Conservation (phyloP, 257 asterid species). For the Nicotiana obtusifolia region DNA sequence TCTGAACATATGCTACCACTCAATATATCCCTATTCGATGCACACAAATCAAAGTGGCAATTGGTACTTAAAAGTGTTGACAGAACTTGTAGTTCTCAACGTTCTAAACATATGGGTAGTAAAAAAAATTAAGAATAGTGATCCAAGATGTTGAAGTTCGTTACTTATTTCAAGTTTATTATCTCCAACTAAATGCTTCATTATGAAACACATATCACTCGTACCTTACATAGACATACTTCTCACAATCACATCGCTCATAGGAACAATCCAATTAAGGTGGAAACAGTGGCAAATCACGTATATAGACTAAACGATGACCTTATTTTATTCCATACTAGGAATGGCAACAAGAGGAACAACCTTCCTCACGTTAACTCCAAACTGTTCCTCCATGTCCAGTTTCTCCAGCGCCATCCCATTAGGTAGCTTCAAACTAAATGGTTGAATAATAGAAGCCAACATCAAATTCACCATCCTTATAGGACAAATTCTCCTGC, state of each 20-base stretch:
- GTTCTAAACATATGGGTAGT: not conserved
- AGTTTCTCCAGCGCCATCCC: not conserved
- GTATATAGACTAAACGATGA: too few species aligned
- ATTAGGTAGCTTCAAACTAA: not conserved
- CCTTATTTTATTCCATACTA: not conserved
- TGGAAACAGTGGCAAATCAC: too few species aligned
- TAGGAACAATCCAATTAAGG: too few species aligned
- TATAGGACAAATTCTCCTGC: not conserved
- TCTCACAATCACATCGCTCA: too few species aligned
- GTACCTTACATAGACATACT: too few species aligned
- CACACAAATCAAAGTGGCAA: too few species aligned
- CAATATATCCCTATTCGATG: too few species aligned
- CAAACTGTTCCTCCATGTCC: slow-evolving; percentile 10
- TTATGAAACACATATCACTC: too few species aligned
- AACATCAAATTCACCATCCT: not conserved
- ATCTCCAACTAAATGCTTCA: too few species aligned
- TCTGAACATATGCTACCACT: too few species aligned
- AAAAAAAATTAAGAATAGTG: not conserved
- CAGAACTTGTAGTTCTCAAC: not conserved
- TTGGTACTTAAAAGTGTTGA: not conserved
- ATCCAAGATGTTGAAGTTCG: not conserved
- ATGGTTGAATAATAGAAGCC: slow-evolving; percentile 12
- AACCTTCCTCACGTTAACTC: not conserved
- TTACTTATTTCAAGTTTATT: not conserved
- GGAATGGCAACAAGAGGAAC: not conserved